phyloP scores from a whole-genome alignment of 805 yeast genomes.

The Naumovozyma dairenensis region DNA sequence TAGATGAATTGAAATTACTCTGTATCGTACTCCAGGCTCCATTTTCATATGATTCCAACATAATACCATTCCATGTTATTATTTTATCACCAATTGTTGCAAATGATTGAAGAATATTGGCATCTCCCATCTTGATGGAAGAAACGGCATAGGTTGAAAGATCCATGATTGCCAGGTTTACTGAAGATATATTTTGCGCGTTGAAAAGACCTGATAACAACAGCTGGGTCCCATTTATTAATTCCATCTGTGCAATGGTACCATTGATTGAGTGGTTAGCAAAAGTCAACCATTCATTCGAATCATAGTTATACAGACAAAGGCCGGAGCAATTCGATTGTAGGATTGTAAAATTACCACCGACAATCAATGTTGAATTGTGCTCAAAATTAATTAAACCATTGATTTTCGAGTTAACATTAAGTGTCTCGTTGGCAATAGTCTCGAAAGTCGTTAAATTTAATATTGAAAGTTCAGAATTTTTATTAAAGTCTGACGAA shows the following conservation, averaged over 20 bases:
- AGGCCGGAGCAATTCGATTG: slow-evolving; percentile 48
- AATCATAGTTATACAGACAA: slow-evolving; percentile 52
- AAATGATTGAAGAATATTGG: slow-evolving; percentile 12
- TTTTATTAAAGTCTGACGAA: background rate
- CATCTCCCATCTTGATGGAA: slow-evolving; percentile 8
- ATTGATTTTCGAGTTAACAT: slow-evolving; percentile 32
- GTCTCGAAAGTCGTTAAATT: slow-evolving; percentile 39
- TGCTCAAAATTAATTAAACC: slow-evolving; percentile 34
- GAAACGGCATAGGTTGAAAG: slow-evolving; percentile 7
- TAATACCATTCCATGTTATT: slow-evolving; percentile 17
- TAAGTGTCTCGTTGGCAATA: slow-evolving; percentile 30
- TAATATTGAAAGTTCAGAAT: slow-evolving; percentile 11
- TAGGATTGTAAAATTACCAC: slow-evolving; percentile 62
- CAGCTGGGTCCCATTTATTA: slow-evolving; percentile 32
- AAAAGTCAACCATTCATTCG: slow-evolving; percentile 43
- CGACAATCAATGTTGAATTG: slow-evolving; percentile 41
- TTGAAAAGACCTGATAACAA: slow-evolving; percentile 48
- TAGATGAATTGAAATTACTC: slow-evolving; percentile 4
- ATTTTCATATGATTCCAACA: slow-evolving; percentile 6
- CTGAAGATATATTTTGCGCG: slow-evolving; percentile 28
- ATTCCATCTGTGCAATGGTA: slow-evolving; percentile 42
- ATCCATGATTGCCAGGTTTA: slow-evolving; percentile 35
- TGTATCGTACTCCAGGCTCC: slow-evolving; percentile 5
- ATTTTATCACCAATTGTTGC: slow-evolving; percentile 5
- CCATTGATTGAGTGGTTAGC: slow-evolving; percentile 37